Evolutionary conservation across 768 basidiomycete genomes (phyloP), one percentile per base, ranked within the genome.

Genomic region (Agaricus subrufescens): DNA sequence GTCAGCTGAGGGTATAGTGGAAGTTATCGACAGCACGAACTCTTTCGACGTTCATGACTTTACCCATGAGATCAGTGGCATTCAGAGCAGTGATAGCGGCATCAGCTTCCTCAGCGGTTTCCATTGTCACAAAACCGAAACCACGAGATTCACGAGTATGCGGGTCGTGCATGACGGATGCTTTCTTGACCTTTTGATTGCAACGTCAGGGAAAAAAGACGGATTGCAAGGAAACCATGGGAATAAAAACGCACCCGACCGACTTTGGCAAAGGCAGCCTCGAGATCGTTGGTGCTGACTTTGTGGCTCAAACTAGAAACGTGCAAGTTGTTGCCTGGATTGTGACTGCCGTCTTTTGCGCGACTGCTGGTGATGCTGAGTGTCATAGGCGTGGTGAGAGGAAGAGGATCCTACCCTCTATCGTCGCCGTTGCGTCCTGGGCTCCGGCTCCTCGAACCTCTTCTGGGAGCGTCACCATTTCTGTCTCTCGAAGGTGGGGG

Each of bases 31-130:
- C 23, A 49, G 3, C 27, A 66, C 66, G 34, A 50, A 90, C 92
- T 79, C 88, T 94, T 75, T 94, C 91, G n/a, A 99, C 89, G 57
- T 80, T 89, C 53, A 94, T 80, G 30, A 80, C 75, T 74, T 94
- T 95, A 52, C 96, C 97, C 78, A 89, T 85, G 44, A 98, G 69
- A 40, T 94, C 92, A 46, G 89, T 87, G 25, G 81, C 81, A 67
- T 93, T 90, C 53, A 98, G 75, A 4, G 86, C 87, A 37, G 89
- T 84, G 59, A 98, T 85, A 54, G 90, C 92, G 44, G 93, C 92
- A 44, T 95, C 91, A 4, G 96, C 97, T 64, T 97, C 96, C 64
- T 96, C 95, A 7, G 61, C 67, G 26, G 82, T 81, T 69, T 76
- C 79, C 78, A 76, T 79, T 38, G 74, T 79, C 69, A 97, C 94